These are phyloP conservation scores for Candida boleticola DNA, from an alignment of 805 yeast genomes.

Conservation along the genomic window DNA sequence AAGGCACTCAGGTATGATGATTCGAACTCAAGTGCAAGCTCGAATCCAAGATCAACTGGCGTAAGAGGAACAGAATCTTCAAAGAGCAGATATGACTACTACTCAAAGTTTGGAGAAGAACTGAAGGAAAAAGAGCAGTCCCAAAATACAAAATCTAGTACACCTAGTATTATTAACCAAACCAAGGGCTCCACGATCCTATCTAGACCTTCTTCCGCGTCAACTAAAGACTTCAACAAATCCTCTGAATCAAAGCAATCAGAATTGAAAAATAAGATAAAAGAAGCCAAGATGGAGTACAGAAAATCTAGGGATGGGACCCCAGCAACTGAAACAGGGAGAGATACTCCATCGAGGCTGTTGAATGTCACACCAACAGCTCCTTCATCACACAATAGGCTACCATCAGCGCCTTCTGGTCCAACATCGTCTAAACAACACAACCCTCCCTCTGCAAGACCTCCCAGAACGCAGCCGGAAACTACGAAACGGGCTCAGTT, in stretches of 20 bases:
- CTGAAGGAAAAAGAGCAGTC: constrained; percentile 5
- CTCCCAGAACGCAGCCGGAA: constrained; percentile 2
- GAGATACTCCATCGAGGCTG: neutral
- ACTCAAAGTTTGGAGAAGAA: constrained; percentile 19
- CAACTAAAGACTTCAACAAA: neutral
- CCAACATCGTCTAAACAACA: neutral
- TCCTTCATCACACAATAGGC: too few species aligned
- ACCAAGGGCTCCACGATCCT: neutral
- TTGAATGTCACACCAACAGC: neutral
- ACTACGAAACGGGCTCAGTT: constrained; percentile 17
- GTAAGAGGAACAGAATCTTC: constrained; percentile 11
- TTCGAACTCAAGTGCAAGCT: constrained; percentile 3
- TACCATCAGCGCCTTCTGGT: constrained; percentile 1
- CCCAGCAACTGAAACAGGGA: neutral
- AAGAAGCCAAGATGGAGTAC: constrained; percentile 4
- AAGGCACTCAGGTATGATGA: constrained; percentile 20
- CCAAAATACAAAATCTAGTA: neutral
- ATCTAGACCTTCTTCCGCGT: neutral
- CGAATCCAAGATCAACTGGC: constrained; percentile 9
- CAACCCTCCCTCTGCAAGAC: neutral
- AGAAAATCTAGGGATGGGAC: constrained; percentile 2
- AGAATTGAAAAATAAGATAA: constrained; percentile 1
- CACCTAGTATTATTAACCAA: neutral
- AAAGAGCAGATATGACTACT: constrained; percentile 28
- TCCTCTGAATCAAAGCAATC: neutral